Base-by-base conservation (phyloP, 768 basidiomycete genomes). In the Boletus tomentosulus region DNA sequence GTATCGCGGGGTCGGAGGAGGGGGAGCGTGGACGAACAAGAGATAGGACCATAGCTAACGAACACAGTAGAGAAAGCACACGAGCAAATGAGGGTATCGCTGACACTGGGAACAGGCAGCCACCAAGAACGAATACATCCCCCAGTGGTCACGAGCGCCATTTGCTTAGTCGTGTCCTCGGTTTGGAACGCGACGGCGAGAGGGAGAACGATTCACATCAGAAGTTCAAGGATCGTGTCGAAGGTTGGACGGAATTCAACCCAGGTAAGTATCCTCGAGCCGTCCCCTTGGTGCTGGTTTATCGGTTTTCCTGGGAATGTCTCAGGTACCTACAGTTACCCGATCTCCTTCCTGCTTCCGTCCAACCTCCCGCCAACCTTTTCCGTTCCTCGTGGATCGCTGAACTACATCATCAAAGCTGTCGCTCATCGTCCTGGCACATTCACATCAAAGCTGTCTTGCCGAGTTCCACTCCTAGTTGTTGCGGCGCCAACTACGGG, bases 331-430 rank as follows among this genome's bases (percentile, higher is more conserved):
- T 98, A 98, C 67, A 93, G 90, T 15, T 98, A 92, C 69, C 96
- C 97, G 1, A 89, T 99, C 61, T 92, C 92, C 6, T 94, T 98
- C 67, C 73, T 87, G 10, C 84, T 99, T 51, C 93, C 95, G 0
- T 74, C 84, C 5, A 76, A 81, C 56, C 78, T 89, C 12, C 95
- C 96, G 4, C 92, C 97, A 1, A 84, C 85, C 0, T 75, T 98
- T 57, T 74, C 78, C 39, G 84, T 85, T 56, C 83, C 86, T 37
- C 86, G 80, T 59, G 96, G 94, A 8, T 78, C 82, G 2, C 87
- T 97, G 4, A 63, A 66, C 1, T 99, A 97, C 81, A 72, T 74
- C 37, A 80, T 98, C 25, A 88, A 85, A 62, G 95, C 89, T 1
- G 81, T 78, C 19, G 93, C 89, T 1, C 87, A 92, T 59, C 84